phyloP scores from a whole-genome alignment of 1,284 basidiomycete genomes.

The Fomitiporia mediterranea region DNA sequence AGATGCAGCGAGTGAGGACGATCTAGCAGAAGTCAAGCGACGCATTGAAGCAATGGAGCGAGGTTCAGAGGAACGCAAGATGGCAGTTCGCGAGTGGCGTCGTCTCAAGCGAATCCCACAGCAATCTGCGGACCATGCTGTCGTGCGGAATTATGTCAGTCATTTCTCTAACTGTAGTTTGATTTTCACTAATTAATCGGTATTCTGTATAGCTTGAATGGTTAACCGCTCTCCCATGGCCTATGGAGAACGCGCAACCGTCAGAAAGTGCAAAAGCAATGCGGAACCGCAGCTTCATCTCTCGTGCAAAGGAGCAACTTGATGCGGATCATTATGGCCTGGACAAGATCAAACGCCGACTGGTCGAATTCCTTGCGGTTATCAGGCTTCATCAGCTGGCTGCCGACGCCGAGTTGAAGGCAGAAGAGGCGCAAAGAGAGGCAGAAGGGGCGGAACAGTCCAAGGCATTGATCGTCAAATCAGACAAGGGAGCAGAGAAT shows the following conservation, averaged over 20 bases:
- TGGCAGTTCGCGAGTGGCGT: slow-evolving; percentile 80
- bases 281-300: slow-evolving; percentile 52
- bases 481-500: slow-evolving; percentile 5
- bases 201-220: slow-evolving; percentile 64
- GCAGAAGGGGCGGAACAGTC: slow-evolving; percentile 21
- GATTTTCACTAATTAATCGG: background rate
- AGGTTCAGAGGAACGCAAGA: slow-evolving; percentile 73
- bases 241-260: slow-evolving; percentile 34
- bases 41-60: slow-evolving; percentile 76
- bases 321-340: slow-evolving; percentile 87
- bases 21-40: slow-evolving; percentile 73
- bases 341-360: slow-evolving; percentile 85
- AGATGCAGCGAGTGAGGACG: slow-evolving; percentile 71
- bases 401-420: slow-evolving; percentile 27
- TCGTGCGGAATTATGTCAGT: slow-evolving; percentile 71
- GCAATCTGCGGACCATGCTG: slow-evolving; percentile 75
- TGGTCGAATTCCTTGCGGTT: slow-evolving; percentile 88
- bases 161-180: background rate
- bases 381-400: slow-evolving; percentile 73
- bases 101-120: slow-evolving; percentile 69
- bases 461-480: slow-evolving; percentile 8
- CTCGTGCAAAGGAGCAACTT: slow-evolving; percentile 66
- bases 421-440: slow-evolving; percentile 33
- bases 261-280: slow-evolving; percentile 30
- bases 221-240: slow-evolving; percentile 78